These are phyloP conservation scores for Triangularia verruculosa DNA, from an alignment of 2,329 filamentous ascomycete species.

Conservation along the genomic window DNA sequence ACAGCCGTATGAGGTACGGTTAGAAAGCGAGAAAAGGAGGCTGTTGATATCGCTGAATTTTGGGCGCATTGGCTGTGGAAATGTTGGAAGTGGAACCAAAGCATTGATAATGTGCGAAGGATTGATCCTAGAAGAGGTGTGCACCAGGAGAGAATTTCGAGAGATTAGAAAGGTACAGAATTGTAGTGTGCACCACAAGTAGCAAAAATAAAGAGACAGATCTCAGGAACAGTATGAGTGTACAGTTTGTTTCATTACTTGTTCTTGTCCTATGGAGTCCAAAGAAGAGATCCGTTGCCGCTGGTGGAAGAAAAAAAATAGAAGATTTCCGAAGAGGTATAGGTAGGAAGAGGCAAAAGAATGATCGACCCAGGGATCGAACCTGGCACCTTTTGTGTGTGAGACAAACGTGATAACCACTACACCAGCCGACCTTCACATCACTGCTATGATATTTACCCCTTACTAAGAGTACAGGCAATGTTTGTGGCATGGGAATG, in stretches of 20 bases:
- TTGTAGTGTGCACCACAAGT: background rate
- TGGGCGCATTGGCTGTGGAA: background rate
- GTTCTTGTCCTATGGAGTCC: no score
- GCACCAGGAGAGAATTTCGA: no score
- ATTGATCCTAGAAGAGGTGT: background rate
- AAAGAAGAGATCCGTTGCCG: no score
- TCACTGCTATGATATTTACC: no score
- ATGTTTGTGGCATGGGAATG: no score
- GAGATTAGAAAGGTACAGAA: no score
- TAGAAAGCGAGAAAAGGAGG: background rate
- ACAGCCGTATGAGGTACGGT: no score
- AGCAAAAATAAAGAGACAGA: background rate
- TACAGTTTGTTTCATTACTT: no score
- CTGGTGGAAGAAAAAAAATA: no score
- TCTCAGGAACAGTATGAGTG: background rate
- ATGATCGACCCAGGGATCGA: constrained; percentile 27
- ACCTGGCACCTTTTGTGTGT: constrained; percentile 27
- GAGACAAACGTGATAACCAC: constrained; percentile 27
- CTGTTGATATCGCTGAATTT: background rate
- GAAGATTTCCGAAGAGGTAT: background rate
- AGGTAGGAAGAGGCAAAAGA: constrained; percentile 5
- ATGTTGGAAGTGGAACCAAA: background rate
- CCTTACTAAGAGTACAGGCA: no score
- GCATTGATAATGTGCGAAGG: background rate
- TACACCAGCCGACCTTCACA: constrained; percentile 24